phyloP scores from a whole-genome alignment of 768 basidiomycete species.

The Podaxis sp. region DNA sequence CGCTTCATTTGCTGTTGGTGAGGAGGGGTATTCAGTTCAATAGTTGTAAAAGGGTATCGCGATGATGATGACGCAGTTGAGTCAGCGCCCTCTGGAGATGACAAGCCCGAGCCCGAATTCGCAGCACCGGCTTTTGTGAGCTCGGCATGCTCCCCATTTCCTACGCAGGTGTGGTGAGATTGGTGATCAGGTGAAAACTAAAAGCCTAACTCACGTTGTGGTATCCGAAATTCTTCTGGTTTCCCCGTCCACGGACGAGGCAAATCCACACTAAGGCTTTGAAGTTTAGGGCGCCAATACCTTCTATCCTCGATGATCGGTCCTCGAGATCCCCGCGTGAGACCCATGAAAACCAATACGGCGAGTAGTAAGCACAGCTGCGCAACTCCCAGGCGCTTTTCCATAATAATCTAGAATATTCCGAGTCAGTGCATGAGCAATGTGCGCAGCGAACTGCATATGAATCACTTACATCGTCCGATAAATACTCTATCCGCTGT shows the following conservation, averaged over 20 bases:
- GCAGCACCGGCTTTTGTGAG: conserved; percentile 21
- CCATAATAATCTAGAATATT: conserved; percentile 62
- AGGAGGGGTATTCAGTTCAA: conserved; percentile 1
- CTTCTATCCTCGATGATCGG: conserved; percentile 23
- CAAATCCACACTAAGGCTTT: conserved; percentile 56
- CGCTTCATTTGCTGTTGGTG: not conserved
- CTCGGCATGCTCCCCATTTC: conserved; percentile 12
- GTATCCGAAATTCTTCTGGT: conserved; percentile 11
- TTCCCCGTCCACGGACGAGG: conserved; percentile 27
- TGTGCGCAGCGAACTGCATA: not conserved
- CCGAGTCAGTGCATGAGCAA: not conserved
- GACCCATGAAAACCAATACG: conserved; percentile 80
- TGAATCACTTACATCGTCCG: conserved; percentile 63
- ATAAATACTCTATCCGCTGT: conserved; percentile 67
- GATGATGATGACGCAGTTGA: conserved; percentile 6
- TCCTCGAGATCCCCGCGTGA: conserved; percentile 70
- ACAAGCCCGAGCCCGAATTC: conserved; percentile 37
- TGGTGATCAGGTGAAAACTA: not conserved
- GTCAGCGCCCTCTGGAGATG: conserved; percentile 31
- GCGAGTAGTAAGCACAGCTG: conserved; percentile 82
- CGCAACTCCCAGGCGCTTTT: conserved; percentile 85
- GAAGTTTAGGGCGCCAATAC: conserved; percentile 49
- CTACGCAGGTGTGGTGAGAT: not conserved
- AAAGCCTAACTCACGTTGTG: not conserved
- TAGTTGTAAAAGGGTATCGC: not conserved